Conservation (phyloP, 1,284 basidiomycete genomes). For the Phlebopus sp. region DNA sequence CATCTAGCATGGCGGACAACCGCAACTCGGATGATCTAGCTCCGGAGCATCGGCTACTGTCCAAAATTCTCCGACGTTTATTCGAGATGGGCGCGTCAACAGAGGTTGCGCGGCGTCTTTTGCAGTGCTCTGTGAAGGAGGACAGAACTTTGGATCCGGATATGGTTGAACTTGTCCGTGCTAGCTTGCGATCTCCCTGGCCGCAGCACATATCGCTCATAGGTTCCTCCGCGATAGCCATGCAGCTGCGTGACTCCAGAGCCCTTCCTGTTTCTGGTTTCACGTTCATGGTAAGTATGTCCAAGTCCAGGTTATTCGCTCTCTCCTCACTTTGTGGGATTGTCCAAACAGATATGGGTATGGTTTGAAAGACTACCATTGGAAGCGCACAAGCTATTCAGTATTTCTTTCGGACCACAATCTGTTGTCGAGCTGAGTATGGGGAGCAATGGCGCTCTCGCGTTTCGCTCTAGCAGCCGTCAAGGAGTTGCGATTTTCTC, state of each 20-base stretch:
- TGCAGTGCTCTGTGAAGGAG: constrained; percentile 53
- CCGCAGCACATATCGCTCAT: constrained; percentile 70
- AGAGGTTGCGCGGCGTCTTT: constrained; percentile 54
- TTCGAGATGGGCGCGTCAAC: constrained; percentile 71
- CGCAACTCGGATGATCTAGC: constrained; percentile 13
- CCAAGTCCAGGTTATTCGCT: neutral
- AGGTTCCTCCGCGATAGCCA: constrained; percentile 46
- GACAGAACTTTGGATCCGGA: constrained; percentile 54
- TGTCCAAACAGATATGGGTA: constrained; percentile 55
- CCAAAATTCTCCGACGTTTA: constrained; percentile 59
- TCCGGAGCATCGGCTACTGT: constrained; percentile 50
- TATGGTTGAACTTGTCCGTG: constrained; percentile 64
- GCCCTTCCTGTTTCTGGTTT: constrained; percentile 59
- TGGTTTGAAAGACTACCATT: constrained; percentile 60
- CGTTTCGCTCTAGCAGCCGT: constrained; percentile 44
- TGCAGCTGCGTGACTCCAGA: constrained; percentile 42
- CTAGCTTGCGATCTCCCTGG: constrained; percentile 69
- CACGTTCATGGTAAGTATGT: constrained; percentile 59
- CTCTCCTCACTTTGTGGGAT: neutral
- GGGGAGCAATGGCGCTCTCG: constrained; percentile 54
- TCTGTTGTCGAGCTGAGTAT: constrained; percentile 46
- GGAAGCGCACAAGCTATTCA: constrained; percentile 45
- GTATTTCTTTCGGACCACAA: constrained; percentile 37
- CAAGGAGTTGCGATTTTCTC: constrained; percentile 41
- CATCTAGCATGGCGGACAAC: constrained; percentile 15